Conservation (phyloP, 371 early-diverging fungal species). For the Syncephalastrum monosporum region DNA sequence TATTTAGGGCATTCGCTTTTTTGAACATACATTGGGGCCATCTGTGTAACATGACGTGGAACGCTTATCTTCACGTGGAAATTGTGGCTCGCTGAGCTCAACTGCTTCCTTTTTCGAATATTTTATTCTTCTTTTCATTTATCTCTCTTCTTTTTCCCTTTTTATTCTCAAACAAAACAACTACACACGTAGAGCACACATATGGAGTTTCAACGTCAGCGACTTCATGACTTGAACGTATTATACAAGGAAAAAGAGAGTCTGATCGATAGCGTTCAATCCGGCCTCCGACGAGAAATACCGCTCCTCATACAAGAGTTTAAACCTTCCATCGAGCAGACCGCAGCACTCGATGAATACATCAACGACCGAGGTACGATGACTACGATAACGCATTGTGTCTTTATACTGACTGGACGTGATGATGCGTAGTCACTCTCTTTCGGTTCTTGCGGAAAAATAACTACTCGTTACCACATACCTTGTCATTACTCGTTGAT, state of each 20-base stretch:
- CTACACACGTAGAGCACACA: not conserved
- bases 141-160: constrained; percentile 6
- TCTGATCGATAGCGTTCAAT: constrained; percentile 35
- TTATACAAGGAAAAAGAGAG: constrained; percentile 23
- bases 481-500: constrained; percentile 35
- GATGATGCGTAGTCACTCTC: constrained; percentile 26
- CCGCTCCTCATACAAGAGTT: constrained; percentile 37
- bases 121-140: not conserved
- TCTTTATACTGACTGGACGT: not conserved
- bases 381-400: not conserved
- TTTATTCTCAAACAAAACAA: not conserved
- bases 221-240: constrained; percentile 18
- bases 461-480: constrained; percentile 31
- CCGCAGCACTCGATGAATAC: constrained; percentile 29
- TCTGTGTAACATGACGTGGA: too few species aligned
- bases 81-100: too few species aligned
- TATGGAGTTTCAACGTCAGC: constrained; percentile 24
- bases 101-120: too few species aligned
- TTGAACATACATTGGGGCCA: too few species aligned
- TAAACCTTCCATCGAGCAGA: constrained; percentile 22
- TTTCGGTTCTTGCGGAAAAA: constrained; percentile 44
- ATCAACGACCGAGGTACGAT: constrained; percentile 35
- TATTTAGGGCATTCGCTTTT: too few species aligned
- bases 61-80: too few species aligned
- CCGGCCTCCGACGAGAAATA: constrained; percentile 35